Conservation (phyloP, 2,329 filamentous ascomycete genomes). For the Myriosclerotinia curreyana region DNA sequence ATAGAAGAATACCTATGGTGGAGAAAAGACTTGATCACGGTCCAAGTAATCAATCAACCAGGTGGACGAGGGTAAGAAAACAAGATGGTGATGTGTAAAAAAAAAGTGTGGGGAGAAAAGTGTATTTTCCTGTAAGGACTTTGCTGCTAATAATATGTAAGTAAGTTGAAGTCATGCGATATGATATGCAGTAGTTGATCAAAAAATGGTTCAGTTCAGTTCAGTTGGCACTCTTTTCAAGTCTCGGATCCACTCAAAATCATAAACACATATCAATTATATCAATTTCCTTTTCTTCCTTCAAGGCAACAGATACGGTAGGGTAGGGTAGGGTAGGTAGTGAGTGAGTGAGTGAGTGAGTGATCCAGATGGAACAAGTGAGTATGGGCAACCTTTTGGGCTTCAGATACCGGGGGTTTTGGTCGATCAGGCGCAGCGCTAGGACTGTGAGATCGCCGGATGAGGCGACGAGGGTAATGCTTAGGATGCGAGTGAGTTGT, state of each 20-base stretch:
- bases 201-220: background rate
- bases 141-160: conserved; percentile 14
- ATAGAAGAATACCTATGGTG: background rate
- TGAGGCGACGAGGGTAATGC: conserved; percentile 31
- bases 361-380: conserved; percentile 1
- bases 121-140: conserved; percentile 18
- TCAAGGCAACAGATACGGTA: conserved; percentile 11
- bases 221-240: conserved; percentile 7
- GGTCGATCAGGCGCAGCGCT: conserved; percentile 31
- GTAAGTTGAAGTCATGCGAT: conserved; percentile 10
- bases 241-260: conserved; percentile 12
- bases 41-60: conserved; percentile 16
- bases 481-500: conserved; percentile 24
- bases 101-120: conserved; percentile 20
- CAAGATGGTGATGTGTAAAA: conserved; percentile 9
- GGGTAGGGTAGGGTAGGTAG: no score
- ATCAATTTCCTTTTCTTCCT: conserved; percentile 16
- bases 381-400: conserved; percentile 18
- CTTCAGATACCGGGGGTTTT: conserved; percentile 18
- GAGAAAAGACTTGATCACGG: conserved; percentile 12
- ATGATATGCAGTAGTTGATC: conserved; percentile 11
- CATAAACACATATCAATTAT: conserved; percentile 15
- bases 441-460: conserved; percentile 31
- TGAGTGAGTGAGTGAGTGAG: no score
- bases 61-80: conserved; percentile 3